A percentile compares a stretch with the other conserved stretches of the same genome.
Evolutionary conservation across 2,329 filamentous ascomycete species (phyloP).

Genomic region (Diplodia sapinea): DNA sequence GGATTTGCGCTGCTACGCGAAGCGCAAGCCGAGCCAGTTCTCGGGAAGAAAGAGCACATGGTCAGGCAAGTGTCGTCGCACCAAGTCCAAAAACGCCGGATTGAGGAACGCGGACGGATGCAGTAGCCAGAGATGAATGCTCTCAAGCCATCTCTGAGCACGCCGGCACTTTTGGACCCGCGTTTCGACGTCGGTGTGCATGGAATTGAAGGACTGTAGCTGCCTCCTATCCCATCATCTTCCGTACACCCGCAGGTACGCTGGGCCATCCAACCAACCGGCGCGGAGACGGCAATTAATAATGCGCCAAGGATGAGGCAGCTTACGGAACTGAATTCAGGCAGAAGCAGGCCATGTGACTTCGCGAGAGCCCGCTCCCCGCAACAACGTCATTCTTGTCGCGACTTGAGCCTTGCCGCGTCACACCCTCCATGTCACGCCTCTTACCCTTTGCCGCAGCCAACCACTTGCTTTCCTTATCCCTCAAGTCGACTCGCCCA

Average conservation of each 20-base stretch:
- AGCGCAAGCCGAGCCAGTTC: neutral
- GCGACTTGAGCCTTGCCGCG: conserved; percentile 1
- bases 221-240: neutral
- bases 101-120: neutral
- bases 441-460: neutral
- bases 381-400: conserved; percentile 23
- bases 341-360: conserved; percentile 31
- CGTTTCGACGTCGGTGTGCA: neutral
- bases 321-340: conserved; percentile 32
- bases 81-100: neutral
- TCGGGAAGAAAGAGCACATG: neutral
- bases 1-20: neutral
- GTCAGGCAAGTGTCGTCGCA: neutral
- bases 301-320: conserved; percentile 14
- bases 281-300: neutral
- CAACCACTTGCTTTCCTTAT: neutral
- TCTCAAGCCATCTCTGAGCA: neutral
- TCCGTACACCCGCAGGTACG: neutral
- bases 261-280: neutral
- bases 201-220: neutral
- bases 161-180: too few species aligned
- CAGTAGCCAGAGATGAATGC: neutral
- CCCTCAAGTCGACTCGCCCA: neutral
- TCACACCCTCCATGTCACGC: conserved; percentile 1
- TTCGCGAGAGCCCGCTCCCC: conserved; percentile 21